Conservation (phyloP, 1,139 yeast genomes). For the Geotrichum siamense region DNA sequence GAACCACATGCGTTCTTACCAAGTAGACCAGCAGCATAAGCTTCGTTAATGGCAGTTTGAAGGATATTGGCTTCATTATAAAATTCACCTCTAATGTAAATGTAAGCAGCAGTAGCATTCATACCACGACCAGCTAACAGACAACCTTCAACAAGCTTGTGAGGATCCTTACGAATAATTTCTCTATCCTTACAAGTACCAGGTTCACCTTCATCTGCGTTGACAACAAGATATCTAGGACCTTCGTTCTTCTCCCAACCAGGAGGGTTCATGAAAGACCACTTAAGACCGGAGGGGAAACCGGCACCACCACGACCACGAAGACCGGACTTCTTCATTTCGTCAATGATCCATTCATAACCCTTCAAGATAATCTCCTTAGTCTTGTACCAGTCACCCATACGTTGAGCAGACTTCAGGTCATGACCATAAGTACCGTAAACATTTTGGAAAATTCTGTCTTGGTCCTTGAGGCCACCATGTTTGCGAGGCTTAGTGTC, state of each 20-base stretch:
- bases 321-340: conserved; percentile 74
- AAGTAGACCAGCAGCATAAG: conserved; percentile 67
- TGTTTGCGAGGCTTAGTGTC: conserved; percentile 43
- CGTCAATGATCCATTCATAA: conserved; percentile 81
- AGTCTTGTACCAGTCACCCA: conserved; percentile 90
- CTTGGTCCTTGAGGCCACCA: conserved; percentile 75
- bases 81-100: conserved; percentile 83
- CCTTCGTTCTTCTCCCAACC: conserved; percentile 87
- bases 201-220: conserved; percentile 92
- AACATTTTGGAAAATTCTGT: conserved; percentile 78
- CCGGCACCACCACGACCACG: conserved; percentile 95
- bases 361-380: conserved; percentile 77
- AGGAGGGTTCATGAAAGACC: conserved; percentile 93
- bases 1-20: conserved; percentile 85
- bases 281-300: conserved; percentile 81
- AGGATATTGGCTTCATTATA: conserved; percentile 66
- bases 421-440: conserved; percentile 70
- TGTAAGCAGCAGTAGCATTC: conserved; percentile 90
- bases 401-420: conserved; percentile 61
- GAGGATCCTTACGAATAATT: conserved; percentile 84
- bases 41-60: conserved; percentile 79
- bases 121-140: conserved; percentile 79
- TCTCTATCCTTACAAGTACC: conserved; percentile 91
- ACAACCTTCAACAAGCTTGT: conserved; percentile 83
- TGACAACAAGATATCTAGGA: conserved; percentile 78